Percentiles rank a stretch among this genome's conserved stretches.
These are phyloP conservation scores for Aulographum hederae DNA, from an alignment of 2,329 filamentous ascomycete genomes.

Conservation along the genomic window DNA sequence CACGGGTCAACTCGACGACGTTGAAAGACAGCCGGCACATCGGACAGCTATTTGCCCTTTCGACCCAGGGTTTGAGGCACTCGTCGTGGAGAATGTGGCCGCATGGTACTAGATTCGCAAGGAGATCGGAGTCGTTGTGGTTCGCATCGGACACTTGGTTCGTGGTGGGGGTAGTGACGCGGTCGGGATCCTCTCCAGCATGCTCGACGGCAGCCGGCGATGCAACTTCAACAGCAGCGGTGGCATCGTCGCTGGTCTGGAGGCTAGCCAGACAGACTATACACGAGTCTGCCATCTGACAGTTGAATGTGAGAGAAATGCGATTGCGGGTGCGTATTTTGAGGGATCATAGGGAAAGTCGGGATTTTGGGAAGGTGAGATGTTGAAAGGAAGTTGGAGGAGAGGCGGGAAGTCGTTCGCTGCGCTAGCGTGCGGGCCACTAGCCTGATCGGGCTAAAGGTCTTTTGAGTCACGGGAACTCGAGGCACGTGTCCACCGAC, in stretches of 20 bases:
- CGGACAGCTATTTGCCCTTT: slow-evolving; percentile 92
- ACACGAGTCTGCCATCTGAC: slow-evolving; percentile 45
- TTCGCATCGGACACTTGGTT: slow-evolving; percentile 11
- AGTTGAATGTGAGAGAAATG: background rate
- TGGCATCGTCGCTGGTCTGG: slow-evolving; percentile 5
- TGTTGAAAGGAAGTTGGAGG: background rate
- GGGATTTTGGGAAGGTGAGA: background rate
- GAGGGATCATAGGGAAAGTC: background rate
- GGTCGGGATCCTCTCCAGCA: slow-evolving; percentile 6
- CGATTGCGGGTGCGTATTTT: background rate
- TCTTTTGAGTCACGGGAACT: no score
- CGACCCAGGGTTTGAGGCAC: slow-evolving; percentile 85
- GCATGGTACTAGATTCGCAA: slow-evolving; percentile 54
- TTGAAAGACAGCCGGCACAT: slow-evolving; percentile 92
- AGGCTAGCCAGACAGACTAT: slow-evolving; percentile 58
- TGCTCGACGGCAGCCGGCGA: background rate
- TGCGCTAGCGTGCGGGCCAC: no score
- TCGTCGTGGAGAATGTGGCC: slow-evolving; percentile 85
- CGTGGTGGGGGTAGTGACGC: slow-evolving; percentile 11
- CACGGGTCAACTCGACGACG: slow-evolving; percentile 66
- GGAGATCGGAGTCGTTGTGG: slow-evolving; percentile 26
- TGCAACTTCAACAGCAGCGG: background rate
- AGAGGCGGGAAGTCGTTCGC: no score
- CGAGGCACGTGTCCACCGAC: no score
- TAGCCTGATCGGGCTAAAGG: no score